phyloP scores from a whole-genome alignment of 352 stramenopile genomes.

The Phytophthora brassicae region DNA sequence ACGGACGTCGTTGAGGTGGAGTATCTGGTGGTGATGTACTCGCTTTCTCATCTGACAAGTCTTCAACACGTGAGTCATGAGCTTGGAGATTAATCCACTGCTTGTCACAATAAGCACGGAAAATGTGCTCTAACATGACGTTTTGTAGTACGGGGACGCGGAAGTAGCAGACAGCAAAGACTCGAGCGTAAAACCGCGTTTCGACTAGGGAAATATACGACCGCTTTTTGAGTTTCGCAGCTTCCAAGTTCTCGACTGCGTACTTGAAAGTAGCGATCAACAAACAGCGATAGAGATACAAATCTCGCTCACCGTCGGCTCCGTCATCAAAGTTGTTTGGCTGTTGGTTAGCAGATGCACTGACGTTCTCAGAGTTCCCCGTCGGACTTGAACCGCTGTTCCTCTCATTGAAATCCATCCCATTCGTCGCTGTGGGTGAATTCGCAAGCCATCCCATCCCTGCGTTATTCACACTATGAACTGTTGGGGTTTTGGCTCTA shows the following conservation, averaged over 20 bases:
- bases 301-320: constrained; percentile 50
- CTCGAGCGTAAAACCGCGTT: constrained; percentile 63
- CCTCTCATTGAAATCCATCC: constrained; percentile 21
- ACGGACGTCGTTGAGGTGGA: constrained; percentile 28
- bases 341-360: constrained; percentile 3
- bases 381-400: constrained; percentile 11
- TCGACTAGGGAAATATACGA: constrained; percentile 61
- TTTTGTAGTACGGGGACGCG: constrained; percentile 56
- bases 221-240: constrained; percentile 37
- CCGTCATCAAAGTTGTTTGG: constrained; percentile 27
- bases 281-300: constrained; percentile 67
- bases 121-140: constrained; percentile 59
- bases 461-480: constrained; percentile 2
- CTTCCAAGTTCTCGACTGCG: constrained; percentile 63
- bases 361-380: constrained; percentile 24
- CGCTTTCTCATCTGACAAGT: constrained; percentile 18
- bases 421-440: constrained; percentile 29
- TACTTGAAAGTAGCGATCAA: constrained; percentile 81
- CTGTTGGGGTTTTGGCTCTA: constrained; percentile 17
- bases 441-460: constrained; percentile 31
- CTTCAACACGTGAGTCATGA: constrained; percentile 27
- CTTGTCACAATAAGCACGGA: constrained; percentile 48
- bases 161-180: constrained; percentile 74
- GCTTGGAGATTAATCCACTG: constrained; percentile 47
- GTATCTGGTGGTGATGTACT: constrained; percentile 3